Evolutionary conservation across 441 rosid genomes (phyloP).

Genomic region (Adansonia rubrostipa): DNA sequence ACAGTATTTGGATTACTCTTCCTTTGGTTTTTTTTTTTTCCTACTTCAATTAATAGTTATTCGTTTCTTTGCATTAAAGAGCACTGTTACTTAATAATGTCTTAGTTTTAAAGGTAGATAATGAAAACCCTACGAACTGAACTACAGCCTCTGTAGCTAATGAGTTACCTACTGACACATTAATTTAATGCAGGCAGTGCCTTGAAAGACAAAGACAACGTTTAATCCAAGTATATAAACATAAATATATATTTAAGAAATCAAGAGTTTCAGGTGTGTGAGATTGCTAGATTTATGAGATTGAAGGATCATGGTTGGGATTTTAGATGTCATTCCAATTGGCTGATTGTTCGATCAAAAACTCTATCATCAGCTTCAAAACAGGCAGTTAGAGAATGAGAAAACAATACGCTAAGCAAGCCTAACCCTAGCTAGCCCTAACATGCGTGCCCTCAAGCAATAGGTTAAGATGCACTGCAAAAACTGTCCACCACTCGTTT

Average conservation of each 20-base stretch:
- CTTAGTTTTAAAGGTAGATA: neutral
- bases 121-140: conserved; percentile 6
- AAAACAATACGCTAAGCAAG: conserved; percentile 19
- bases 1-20: neutral
- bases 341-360: neutral
- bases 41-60: conserved; percentile 9
- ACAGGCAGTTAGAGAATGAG: conserved; percentile 15
- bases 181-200: conserved; percentile 32
- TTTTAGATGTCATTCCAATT: neutral
- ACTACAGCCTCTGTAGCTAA: conserved; percentile 5
- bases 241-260: conserved; percentile 11
- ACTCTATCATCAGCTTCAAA: conserved; percentile 9
- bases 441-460: conserved; percentile 18
- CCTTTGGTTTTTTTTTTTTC: neutral
- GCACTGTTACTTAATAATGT: neutral
- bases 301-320: conserved; percentile 18
- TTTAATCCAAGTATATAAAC: conserved; percentile 10
- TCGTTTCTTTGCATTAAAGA: neutral
- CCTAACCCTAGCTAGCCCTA: conserved; percentile 27
- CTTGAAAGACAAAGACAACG: conserved; percentile 18
- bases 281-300: conserved; percentile 22
- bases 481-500: conserved; percentile 31
- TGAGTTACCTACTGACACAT: conserved; percentile 17
- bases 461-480: conserved; percentile 37
- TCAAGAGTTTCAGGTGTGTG: conserved; percentile 31